Base-by-base conservation (phyloP, 768 basidiomycete species). In the Leccinum truebloodii region DNA sequence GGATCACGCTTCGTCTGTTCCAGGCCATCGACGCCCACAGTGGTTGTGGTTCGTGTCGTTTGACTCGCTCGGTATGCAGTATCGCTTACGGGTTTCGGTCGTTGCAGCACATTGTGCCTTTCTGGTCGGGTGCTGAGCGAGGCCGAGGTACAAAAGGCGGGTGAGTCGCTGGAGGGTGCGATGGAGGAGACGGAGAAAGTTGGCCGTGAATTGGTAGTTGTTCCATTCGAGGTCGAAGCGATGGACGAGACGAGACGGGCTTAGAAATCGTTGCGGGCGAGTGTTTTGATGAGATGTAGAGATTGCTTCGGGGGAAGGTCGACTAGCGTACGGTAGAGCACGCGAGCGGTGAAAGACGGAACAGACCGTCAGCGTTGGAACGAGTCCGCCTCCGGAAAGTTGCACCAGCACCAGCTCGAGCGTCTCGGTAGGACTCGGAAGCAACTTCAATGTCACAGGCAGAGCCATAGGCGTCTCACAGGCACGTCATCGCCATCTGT, bases 1-100 rank as follows among this genome's bases (percentile, higher is more conserved):
- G 96, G 95, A 92, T 98, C 70, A 86, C 86, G 9, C 84, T 96
- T 52, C 86, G 95, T 37, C 85, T 99, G 34, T 97, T 94, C 87
- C 97, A 99, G 72, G 95, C 96, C 37, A 86, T 99, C 67, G 97
- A 99, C 65, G 89, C 96, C 4, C 97, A 99, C 84, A 93, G 90
- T 53, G 96, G 96, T 51, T 98, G 97, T 73, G 94, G 90, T 92
- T 55, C 1, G 84, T 79, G 2, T 41, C 7, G 52, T 46, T n/a
- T 22, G 52, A 37, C 52, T 54, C 20, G 46, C 34, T 52, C 32
- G 12, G 13, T 51, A 16, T 32, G 12, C 14, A 1, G 12, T 12
- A 1, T 41, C 1, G 24, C 62, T 55, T 10, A 57, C 34, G 24
- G 2, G 34, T 51, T 0, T 14, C 13, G 95, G 95, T 95, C 93